These are phyloP conservation scores for Globisporangium heterothallicum DNA, from an alignment of 352 stramenopile species.

Conservation along the genomic window DNA sequence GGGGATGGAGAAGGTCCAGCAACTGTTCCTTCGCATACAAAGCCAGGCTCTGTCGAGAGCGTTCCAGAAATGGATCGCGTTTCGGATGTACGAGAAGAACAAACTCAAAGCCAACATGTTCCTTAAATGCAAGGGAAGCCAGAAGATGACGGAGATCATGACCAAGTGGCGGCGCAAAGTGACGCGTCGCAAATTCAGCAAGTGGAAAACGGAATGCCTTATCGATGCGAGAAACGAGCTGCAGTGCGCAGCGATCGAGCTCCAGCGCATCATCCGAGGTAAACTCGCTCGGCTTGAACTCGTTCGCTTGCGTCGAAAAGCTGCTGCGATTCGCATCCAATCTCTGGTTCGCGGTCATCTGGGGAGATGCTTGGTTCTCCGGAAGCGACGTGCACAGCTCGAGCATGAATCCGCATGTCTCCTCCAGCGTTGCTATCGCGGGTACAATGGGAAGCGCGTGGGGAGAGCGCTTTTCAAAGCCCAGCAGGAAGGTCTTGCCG, in stretches of 20 bases:
- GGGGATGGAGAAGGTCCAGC: slow-evolving; percentile 79
- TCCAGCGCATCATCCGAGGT: slow-evolving; percentile 60
- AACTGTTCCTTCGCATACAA: slow-evolving; percentile 65
- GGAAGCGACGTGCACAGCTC: slow-evolving; percentile 26
- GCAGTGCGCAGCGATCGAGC: slow-evolving; percentile 56
- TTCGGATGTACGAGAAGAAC: slow-evolving; percentile 67
- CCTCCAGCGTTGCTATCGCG: slow-evolving; percentile 73
- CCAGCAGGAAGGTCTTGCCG: slow-evolving; percentile 52
- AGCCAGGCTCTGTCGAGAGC: slow-evolving; percentile 59
- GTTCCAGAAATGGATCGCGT: slow-evolving; percentile 65
- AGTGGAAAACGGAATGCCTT: slow-evolving; percentile 46
- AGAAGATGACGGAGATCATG: slow-evolving; percentile 69
- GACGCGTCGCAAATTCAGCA: slow-evolving; percentile 32
- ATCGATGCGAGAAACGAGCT: slow-evolving; percentile 54
- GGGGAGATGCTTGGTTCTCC: slow-evolving; percentile 14
- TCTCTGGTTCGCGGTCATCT: slow-evolving; percentile 45
- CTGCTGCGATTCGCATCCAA: slow-evolving; percentile 43
- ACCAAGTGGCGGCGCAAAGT: slow-evolving; percentile 51
- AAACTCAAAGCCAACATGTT: slow-evolving; percentile 75
- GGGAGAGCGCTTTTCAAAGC: slow-evolving; percentile 54
- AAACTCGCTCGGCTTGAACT: slow-evolving; percentile 30
- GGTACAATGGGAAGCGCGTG: slow-evolving; percentile 70
- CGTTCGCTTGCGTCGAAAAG: slow-evolving; percentile 16
- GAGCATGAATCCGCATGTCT: slow-evolving; percentile 43
- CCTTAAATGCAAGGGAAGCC: slow-evolving; percentile 77